A percentile compares a stretch with the other conserved stretches of the same genome.
Evolutionary conservation across 495 filamentous ascomycete species (phyloP).

Genomic region (Aspergillus hancockii): DNA sequence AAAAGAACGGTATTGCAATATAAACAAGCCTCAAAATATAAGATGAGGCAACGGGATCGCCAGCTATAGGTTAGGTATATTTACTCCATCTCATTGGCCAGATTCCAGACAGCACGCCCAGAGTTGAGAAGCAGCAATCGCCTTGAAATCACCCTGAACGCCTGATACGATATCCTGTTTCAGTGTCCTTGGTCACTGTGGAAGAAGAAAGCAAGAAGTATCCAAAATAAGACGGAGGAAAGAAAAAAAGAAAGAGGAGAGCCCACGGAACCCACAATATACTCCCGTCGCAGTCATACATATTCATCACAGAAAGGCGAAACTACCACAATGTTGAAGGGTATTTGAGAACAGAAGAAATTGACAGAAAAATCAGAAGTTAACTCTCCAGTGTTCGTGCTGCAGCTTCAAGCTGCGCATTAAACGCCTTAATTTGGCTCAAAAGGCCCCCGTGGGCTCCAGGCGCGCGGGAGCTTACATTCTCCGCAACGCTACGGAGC

Average conservation of each 20-base stretch:
- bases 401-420: conserved; percentile 44
- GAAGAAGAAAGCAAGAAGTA: background rate
- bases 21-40: too few species aligned
- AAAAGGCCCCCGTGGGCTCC: conserved; percentile 44
- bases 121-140: background rate
- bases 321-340: background rate
- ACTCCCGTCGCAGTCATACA: background rate
- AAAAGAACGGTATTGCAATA: too few species aligned
- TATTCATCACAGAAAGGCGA: conserved; percentile 7
- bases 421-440: conserved; percentile 44
- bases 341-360: conserved; percentile 5
- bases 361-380: conserved; percentile 4
- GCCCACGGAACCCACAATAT: background rate
- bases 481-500: conserved; percentile 43
- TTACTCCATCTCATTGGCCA: background rate
- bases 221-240: conserved; percentile 1
- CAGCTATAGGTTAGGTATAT: background rate
- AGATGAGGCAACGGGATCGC: background rate
- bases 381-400: conserved; percentile 34
- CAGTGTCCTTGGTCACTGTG: conserved; percentile 21
- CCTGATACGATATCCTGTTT: background rate
- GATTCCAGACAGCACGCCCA: background rate
- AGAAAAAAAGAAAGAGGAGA: background rate
- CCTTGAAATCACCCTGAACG: background rate
- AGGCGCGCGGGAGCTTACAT: conserved; percentile 41